Evolutionary conservation across 352 stramenopile species (phyloP).

Genomic region (Phytophthora foliorum): DNA sequence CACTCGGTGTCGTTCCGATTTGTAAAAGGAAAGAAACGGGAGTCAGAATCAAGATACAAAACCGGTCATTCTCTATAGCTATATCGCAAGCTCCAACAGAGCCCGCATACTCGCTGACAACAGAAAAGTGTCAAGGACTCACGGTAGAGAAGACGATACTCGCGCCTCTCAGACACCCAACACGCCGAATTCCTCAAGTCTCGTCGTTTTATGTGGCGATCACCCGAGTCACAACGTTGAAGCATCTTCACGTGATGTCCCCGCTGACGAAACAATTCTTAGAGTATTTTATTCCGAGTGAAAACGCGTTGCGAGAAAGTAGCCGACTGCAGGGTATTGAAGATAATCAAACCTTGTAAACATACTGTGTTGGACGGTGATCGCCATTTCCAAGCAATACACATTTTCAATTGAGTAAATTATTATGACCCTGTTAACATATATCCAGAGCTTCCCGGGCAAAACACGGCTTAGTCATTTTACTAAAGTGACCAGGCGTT

Average conservation of each 20-base stretch:
- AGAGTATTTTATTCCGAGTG: background rate
- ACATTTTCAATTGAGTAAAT: too few species aligned
- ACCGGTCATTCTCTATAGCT: background rate
- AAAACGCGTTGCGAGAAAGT: background rate
- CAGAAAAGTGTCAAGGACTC: constrained; percentile 10
- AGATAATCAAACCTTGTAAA: background rate
- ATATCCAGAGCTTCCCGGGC: too few species aligned
- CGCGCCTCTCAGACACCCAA: background rate
- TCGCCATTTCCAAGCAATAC: too few species aligned
- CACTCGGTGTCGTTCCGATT: too few species aligned
- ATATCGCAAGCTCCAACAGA: background rate
- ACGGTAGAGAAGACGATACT: constrained; percentile 14
- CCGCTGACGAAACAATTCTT: background rate
- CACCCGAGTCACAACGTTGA: background rate
- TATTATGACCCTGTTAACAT: too few species aligned
- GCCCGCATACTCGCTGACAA: constrained; percentile 3
- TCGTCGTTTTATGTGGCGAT: constrained; percentile 11
- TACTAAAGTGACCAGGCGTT: too few species aligned
- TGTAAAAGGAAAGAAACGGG: too few species aligned
- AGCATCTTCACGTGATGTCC: background rate
- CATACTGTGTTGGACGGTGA: too few species aligned
- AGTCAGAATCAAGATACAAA: too few species aligned
- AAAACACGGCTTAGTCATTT: too few species aligned
- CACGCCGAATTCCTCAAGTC: background rate
- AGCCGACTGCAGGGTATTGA: background rate